phyloP scores from a whole-genome alignment of 352 stramenopile genomes.

The Globisporangium splendens region DNA sequence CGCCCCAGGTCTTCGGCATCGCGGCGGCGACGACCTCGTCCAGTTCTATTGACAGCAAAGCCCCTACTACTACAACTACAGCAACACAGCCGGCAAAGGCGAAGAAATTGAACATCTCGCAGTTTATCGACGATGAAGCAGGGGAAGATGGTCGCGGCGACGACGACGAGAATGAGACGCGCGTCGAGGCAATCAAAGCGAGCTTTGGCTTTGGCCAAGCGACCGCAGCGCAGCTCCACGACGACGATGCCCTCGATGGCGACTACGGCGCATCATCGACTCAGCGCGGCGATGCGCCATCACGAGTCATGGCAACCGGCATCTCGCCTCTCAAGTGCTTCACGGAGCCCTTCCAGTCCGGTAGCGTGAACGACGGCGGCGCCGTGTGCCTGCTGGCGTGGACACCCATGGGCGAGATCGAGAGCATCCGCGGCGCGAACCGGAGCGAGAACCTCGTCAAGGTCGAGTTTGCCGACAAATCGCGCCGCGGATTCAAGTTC shows the following conservation, averaged over 20 bases:
- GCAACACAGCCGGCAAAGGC: neutral
- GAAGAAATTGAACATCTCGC: conserved; percentile 24
- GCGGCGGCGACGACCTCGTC: neutral
- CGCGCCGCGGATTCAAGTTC: conserved; percentile 81
- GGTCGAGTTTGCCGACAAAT: conserved; percentile 80
- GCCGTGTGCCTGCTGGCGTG: conserved; percentile 59
- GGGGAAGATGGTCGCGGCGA: conserved; percentile 28
- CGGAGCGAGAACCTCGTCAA: conserved; percentile 76
- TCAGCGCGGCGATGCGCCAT: too few relatives aligned
- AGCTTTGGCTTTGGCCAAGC: conserved; percentile 72
- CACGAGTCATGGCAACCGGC: neutral
- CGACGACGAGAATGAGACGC: conserved; percentile 55
- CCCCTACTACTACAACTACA: neutral
- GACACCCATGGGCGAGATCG: conserved; percentile 78
- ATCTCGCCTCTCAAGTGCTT: conserved; percentile 29
- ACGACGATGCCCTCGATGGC: conserved; percentile 11
- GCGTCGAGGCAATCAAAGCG: conserved; percentile 79
- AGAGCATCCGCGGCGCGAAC: conserved; percentile 63
- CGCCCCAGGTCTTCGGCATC: conserved; percentile 26
- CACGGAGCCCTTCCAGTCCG: conserved; percentile 66
- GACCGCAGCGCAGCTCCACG: conserved; percentile 20
- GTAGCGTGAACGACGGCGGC: conserved; percentile 38
- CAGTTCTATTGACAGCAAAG: neutral
- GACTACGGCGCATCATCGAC: too few relatives aligned
- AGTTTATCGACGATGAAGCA: conserved; percentile 52